Conservation (phyloP, 306 rosid species). For the Astragalus membranaceus region DNA sequence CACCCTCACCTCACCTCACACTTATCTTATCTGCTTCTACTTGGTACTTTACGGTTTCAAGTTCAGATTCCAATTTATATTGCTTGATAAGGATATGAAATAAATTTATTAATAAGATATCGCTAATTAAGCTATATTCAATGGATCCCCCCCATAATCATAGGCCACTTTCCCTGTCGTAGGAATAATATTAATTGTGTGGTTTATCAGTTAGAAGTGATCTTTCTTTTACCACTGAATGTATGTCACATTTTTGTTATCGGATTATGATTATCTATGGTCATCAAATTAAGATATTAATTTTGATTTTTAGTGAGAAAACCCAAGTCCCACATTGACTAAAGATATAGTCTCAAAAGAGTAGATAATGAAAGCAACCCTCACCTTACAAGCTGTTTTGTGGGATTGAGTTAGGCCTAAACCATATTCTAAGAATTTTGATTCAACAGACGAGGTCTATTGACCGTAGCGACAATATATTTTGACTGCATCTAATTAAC, state of each 20-base stretch:
- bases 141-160: not conserved
- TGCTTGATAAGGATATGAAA: not conserved
- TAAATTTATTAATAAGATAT: not conserved
- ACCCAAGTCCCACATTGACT: too few relatives aligned
- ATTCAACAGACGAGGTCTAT: too few relatives aligned
- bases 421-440: too few relatives aligned
- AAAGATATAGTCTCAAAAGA: too few relatives aligned
- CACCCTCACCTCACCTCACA: constrained; percentile 29
- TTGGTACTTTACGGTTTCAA: constrained; percentile 22
- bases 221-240: not conserved
- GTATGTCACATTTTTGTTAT: not conserved
- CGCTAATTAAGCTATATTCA: not conserved
- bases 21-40: constrained; percentile 4
- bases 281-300: too few relatives aligned
- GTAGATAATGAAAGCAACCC: too few relatives aligned
- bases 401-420: too few relatives aligned
- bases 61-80: constrained; percentile 1
- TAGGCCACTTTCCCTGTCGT: not conserved
- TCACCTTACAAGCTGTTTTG: too few relatives aligned
- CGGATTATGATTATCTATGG: too few relatives aligned
- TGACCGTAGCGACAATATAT: too few relatives aligned
- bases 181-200: constrained; percentile 2
- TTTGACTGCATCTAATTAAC: too few relatives aligned
- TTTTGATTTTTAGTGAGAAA: too few relatives aligned
- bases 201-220: not conserved